These are phyloP conservation scores for Curvularia sp. DNA, from an alignment of 2,329 filamentous ascomycete species.

Conservation along the genomic window DNA sequence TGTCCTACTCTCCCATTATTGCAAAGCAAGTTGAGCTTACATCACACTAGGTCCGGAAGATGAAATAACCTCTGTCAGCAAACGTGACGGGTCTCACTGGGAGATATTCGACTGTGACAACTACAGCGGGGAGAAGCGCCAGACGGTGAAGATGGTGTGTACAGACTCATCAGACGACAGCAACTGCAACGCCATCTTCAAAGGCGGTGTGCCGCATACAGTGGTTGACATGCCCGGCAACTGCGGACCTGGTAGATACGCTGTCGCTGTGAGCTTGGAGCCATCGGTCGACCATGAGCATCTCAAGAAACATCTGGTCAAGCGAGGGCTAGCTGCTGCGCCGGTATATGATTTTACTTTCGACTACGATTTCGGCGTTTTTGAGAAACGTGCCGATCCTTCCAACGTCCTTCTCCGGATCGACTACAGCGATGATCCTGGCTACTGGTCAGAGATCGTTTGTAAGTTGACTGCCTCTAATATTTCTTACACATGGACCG, in stretches of 20 bases:
- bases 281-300: constrained; percentile 22
- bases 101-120: constrained; percentile 38
- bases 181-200: constrained; percentile 52
- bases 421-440: neutral
- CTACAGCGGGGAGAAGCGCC: constrained; percentile 33
- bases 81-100: neutral
- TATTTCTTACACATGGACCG: too few relatives aligned
- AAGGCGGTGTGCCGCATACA: constrained; percentile 50
- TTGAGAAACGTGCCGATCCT: neutral
- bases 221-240: constrained; percentile 53
- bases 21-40: too few relatives aligned
- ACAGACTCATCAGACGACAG: constrained; percentile 43
- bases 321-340: neutral
- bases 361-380: constrained; percentile 17
- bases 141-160: constrained; percentile 52
- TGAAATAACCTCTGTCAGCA: neutral
- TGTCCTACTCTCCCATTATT: too few relatives aligned
- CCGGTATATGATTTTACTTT: constrained; percentile 23
- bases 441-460: neutral
- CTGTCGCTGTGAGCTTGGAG: constrained; percentile 47
- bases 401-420: neutral
- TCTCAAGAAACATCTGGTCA: neutral
- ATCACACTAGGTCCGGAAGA: neutral
- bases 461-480: too few relatives aligned
- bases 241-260: constrained; percentile 54